phyloP scores from a whole-genome alignment of 495 filamentous ascomycete genomes.

The Aspergillus bertholletiae region DNA sequence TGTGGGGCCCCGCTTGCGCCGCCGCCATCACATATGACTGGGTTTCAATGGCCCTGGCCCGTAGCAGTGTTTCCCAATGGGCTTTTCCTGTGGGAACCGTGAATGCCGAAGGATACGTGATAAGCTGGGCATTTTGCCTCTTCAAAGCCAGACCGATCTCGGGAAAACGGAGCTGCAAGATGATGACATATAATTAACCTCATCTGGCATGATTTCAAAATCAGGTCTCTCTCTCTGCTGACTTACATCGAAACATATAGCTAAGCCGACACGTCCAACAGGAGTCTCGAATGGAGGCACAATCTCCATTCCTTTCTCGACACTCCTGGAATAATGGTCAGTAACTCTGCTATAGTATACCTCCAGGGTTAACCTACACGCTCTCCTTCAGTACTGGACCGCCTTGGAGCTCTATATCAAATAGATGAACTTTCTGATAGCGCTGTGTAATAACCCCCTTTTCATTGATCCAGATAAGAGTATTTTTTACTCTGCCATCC shows the following conservation, averaged over 20 bases:
- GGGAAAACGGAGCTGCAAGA: conserved; percentile 65
- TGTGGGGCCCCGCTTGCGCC: conserved; percentile 78
- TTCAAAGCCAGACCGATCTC: conserved; percentile 68
- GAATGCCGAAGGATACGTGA: conserved; percentile 89
- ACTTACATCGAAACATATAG: conserved; percentile 86
- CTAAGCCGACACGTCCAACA: conserved; percentile 69
- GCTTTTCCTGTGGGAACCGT: conserved; percentile 81
- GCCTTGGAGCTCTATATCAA: conserved; percentile 65
- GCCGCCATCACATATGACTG: conserved; percentile 86
- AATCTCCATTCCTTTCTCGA: conserved; percentile 57
- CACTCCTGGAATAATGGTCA: conserved; percentile 34
- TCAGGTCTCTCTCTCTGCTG: background rate
- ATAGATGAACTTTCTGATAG: conserved; percentile 78
- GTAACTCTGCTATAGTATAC: background rate
- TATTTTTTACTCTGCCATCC: conserved; percentile 57
- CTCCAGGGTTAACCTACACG: conserved; percentile 25
- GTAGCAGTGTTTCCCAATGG: conserved; percentile 78
- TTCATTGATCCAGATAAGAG: conserved; percentile 66
- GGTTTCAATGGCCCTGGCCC: conserved; percentile 84
- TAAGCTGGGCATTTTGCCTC: conserved; percentile 65
- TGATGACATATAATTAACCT: background rate
- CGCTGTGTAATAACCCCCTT: conserved; percentile 56
- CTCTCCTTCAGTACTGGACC: conserved; percentile 65
- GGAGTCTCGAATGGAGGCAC: conserved; percentile 66
- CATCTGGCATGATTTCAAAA: background rate